These are phyloP conservation scores for Candida montana DNA, from an alignment of 805 yeast genomes.

Conservation along the genomic window DNA sequence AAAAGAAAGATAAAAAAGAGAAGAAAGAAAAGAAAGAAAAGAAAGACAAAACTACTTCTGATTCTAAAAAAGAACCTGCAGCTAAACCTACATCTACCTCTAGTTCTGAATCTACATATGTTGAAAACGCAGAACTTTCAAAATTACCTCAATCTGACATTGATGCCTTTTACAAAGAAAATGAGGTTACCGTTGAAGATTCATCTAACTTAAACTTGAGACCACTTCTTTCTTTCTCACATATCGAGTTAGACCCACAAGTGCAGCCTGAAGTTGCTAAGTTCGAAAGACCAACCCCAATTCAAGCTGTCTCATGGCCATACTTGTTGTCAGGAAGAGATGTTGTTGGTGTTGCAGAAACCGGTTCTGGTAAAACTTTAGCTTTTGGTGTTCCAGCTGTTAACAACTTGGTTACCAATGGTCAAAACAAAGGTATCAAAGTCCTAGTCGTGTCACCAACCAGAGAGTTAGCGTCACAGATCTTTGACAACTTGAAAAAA, in stretches of 20 bases:
- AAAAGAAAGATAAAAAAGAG: conserved; percentile 19
- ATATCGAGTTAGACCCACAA: conserved; percentile 49
- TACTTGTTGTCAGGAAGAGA: conserved; percentile 71
- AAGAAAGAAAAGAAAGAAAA: conserved; percentile 31
- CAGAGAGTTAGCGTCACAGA: conserved; percentile 94
- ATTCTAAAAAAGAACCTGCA: conserved; percentile 27
- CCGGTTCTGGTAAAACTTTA: conserved; percentile 96
- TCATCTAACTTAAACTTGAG: conserved; percentile 44
- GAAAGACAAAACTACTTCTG: conserved; percentile 30
- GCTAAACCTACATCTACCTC: conserved; percentile 1
- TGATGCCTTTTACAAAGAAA: conserved; percentile 55
- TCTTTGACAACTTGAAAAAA: conserved; percentile 68
- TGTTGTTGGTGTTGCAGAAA: conserved; percentile 95
- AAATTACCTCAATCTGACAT: conserved; percentile 48
- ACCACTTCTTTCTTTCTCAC: conserved; percentile 67
- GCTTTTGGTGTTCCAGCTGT: conserved; percentile 98
- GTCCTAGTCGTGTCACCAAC: conserved; percentile 93
- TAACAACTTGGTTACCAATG: conserved; percentile 44
- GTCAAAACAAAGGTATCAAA: conserved; percentile 44
- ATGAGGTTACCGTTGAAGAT: conserved; percentile 80
- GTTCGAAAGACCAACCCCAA: conserved; percentile 91
- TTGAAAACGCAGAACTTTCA: conserved; percentile 35
- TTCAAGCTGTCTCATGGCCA: conserved; percentile 95
- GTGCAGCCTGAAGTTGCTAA: conserved; percentile 58
- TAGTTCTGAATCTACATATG: conserved; percentile 22